These are phyloP conservation scores for Rhodotorula paludigena DNA, from an alignment of 768 basidiomycete genomes.

Conservation along the genomic window DNA sequence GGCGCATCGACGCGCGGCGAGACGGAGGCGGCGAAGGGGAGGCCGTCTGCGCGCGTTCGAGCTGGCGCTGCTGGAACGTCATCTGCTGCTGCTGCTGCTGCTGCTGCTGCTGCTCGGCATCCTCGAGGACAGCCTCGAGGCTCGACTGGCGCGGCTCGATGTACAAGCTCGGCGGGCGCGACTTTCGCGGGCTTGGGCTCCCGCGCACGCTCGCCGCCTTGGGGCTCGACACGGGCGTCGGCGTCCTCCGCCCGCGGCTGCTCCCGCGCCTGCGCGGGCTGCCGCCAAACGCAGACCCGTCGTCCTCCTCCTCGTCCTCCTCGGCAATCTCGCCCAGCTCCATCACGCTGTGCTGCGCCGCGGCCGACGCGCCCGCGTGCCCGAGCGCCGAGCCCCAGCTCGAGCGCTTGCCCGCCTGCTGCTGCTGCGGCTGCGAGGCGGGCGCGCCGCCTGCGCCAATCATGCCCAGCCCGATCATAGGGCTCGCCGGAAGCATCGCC, in stretches of 20 bases:
- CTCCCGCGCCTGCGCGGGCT: neutral
- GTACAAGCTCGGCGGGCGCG: neutral
- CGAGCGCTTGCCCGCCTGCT: constrained; percentile 21
- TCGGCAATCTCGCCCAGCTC: constrained; percentile 60
- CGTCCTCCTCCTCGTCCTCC: constrained; percentile 79
- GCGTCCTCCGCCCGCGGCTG: constrained; percentile 17
- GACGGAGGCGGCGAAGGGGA: constrained; percentile 5
- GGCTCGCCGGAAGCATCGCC: neutral
- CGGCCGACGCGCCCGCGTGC: constrained; percentile 11
- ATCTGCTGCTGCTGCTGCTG: neutral
- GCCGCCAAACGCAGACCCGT: constrained; percentile 10
- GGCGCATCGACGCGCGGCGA: constrained; percentile 25
- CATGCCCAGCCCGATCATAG: constrained; percentile 35
- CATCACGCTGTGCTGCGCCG: constrained; percentile 35
- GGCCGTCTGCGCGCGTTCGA: neutral
- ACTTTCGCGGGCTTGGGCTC: constrained; percentile 7
- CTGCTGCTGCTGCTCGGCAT: neutral
- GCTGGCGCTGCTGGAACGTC: too few species aligned
- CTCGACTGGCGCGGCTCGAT: neutral
- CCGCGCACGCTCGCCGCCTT: neutral
- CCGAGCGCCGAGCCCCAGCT: constrained; percentile 23
- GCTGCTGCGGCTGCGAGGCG: too few species aligned
- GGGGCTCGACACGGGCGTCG: constrained; percentile 18
- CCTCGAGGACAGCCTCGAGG: neutral
- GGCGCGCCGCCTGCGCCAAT: neutral